phyloP scores from a whole-genome alignment of 805 yeast genomes.

The Hanseniaspora guilliermondii region DNA sequence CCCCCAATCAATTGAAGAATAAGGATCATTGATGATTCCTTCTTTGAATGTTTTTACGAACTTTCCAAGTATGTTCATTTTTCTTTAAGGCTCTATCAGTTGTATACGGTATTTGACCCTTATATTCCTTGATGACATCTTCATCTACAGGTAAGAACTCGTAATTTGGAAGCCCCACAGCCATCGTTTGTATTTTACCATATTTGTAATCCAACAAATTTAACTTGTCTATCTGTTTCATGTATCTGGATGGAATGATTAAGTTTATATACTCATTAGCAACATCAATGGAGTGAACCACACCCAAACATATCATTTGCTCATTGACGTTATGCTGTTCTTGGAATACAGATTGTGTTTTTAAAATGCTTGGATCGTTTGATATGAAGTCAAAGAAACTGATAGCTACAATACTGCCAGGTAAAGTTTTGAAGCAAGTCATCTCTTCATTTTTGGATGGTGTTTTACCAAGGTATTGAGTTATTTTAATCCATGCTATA shows the following conservation, averaged over 20 bases:
- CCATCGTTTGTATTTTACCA: slow-evolving; percentile 15
- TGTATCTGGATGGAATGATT: slow-evolving; percentile 36
- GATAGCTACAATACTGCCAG: slow-evolving; percentile 28
- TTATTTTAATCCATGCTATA: neutral
- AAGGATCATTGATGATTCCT: slow-evolving; percentile 27
- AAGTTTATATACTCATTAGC: slow-evolving; percentile 35
- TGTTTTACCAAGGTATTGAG: neutral
- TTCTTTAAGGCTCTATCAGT: slow-evolving; percentile 19
- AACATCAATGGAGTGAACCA: slow-evolving; percentile 54
- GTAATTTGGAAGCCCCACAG: slow-evolving; percentile 51
- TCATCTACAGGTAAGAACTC: slow-evolving; percentile 34
- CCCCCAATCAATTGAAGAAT: no score
- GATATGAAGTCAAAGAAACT: neutral
- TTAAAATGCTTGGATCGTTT: neutral
- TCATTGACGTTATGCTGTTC: neutral
- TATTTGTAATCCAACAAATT: slow-evolving; percentile 35
- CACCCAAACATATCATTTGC: slow-evolving; percentile 35
- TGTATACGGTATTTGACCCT: slow-evolving; percentile 14
- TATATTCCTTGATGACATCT: slow-evolving; percentile 17
- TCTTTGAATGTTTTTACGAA: slow-evolving; percentile 43
- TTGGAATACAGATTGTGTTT: neutral
- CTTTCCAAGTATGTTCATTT: slow-evolving; percentile 47
- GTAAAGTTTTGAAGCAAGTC: slow-evolving; percentile 19
- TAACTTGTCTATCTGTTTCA: slow-evolving; percentile 15
- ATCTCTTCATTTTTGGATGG: slow-evolving; percentile 2